Evolutionary conservation across 495 filamentous ascomycete species (phyloP).

Genomic region (Penicillium atrosanguineum): DNA sequence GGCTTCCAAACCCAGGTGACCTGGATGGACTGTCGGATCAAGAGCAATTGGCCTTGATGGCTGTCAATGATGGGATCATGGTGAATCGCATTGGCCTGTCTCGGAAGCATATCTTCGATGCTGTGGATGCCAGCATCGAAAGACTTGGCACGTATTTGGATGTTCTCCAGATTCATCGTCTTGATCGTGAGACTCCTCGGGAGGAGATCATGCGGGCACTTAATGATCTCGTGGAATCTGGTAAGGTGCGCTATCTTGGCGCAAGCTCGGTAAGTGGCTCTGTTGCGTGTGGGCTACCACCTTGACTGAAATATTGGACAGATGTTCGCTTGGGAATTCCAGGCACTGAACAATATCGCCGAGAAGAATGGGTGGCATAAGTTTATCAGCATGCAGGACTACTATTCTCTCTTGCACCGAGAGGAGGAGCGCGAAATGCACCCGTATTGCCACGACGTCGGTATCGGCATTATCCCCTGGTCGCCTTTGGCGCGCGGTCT

Average conservation of each 20-base stretch:
- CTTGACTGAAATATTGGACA: background rate
- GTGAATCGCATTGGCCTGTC: constrained; percentile 49
- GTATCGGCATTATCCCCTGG: constrained; percentile 61
- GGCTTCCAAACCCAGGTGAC: background rate
- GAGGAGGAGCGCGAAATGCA: constrained; percentile 77
- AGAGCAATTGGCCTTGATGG: background rate
- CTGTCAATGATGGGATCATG: constrained; percentile 23
- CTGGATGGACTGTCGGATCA: background rate
- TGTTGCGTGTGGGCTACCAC: too few species aligned
- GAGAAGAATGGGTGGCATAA: constrained; percentile 62
- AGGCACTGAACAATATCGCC: constrained; percentile 41
- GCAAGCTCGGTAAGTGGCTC: constrained; percentile 29
- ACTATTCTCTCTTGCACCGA: constrained; percentile 66
- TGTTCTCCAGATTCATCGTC: constrained; percentile 53
- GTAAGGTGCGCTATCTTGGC: constrained; percentile 67
- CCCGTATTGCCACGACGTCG: constrained; percentile 62
- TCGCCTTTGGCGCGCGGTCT: too few species aligned
- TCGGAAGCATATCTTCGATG: constrained; percentile 53
- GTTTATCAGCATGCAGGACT: constrained; percentile 69
- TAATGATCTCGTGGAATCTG: constrained; percentile 61
- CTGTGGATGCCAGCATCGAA: constrained; percentile 46
- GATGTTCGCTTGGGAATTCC: constrained; percentile 39
- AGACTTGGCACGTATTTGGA: constrained; percentile 54
- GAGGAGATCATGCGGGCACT: constrained; percentile 76
- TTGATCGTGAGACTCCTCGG: constrained; percentile 49